These are phyloP conservation scores for Taiozyma sp. DNA, from an alignment of 1,139 yeast genomes.

Conservation along the genomic window DNA sequence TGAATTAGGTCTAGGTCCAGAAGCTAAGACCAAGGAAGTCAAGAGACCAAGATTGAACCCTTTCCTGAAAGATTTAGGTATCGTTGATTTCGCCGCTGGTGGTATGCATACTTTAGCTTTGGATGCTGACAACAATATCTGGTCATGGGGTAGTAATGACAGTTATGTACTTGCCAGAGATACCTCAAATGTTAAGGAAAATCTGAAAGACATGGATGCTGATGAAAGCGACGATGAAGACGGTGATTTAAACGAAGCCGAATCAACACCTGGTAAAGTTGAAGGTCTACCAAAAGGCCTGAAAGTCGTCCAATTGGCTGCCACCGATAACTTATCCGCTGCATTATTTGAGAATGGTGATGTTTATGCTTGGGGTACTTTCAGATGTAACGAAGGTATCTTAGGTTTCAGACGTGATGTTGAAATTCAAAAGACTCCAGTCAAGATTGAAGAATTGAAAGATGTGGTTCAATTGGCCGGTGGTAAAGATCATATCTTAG, in stretches of 20 bases:
- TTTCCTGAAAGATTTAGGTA: slow-evolving; percentile 57
- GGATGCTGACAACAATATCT: slow-evolving; percentile 65
- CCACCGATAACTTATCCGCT: slow-evolving; percentile 89
- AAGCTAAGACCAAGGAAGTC: slow-evolving; percentile 82
- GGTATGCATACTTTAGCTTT: slow-evolving; percentile 93
- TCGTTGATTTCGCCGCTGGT: slow-evolving; percentile 87
- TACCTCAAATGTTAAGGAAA: slow-evolving; percentile 57
- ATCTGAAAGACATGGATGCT: slow-evolving; percentile 61
- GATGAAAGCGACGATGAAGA: slow-evolving; percentile 52
- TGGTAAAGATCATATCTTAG: slow-evolving; percentile 90
- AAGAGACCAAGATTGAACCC: slow-evolving; percentile 94
- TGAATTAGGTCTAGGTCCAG: slow-evolving; percentile 93
- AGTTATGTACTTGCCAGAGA: slow-evolving; percentile 91
- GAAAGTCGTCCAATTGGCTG: slow-evolving; percentile 76
- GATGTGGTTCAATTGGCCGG: slow-evolving; percentile 83
- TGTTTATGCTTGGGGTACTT: slow-evolving; percentile 97
- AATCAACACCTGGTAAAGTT: slow-evolving; percentile 82
- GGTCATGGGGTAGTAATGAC: slow-evolving; percentile 99
- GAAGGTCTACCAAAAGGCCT: slow-evolving; percentile 56
- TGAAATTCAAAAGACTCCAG: slow-evolving; percentile 62
- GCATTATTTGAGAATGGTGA: slow-evolving; percentile 77
- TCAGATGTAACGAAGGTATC: slow-evolving; percentile 88
- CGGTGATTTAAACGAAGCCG: slow-evolving; percentile 82
- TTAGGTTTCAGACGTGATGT: slow-evolving; percentile 74
- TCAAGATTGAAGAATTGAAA: slow-evolving; percentile 52